These are phyloP conservation scores for Phylloboletellus chloephorus DNA, from an alignment of 1,284 basidiomycete species.

Conservation along the genomic window DNA sequence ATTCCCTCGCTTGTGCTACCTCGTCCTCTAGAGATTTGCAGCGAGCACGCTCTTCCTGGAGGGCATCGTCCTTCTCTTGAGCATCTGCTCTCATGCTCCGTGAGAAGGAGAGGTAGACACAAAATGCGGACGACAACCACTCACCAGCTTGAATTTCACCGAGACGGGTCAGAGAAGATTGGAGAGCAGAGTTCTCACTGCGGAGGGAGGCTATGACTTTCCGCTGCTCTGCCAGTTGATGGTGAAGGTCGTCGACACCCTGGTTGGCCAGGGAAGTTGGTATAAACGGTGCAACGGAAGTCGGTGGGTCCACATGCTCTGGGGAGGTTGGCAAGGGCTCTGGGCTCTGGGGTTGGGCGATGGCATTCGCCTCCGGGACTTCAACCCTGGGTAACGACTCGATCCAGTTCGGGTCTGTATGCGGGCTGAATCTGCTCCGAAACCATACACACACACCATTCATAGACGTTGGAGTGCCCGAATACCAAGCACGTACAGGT, in stretches of 20 bases:
- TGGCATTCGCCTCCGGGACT: slow-evolving; percentile 16
- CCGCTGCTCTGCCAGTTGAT: slow-evolving; percentile 20
- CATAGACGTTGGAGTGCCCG: neutral
- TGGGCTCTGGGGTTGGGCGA: slow-evolving; percentile 9
- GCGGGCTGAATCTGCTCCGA: slow-evolving; percentile 36
- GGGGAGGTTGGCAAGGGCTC: slow-evolving; percentile 16
- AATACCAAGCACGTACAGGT: slow-evolving; percentile 41
- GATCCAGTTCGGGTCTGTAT: slow-evolving; percentile 51
- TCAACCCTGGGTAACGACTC: slow-evolving; percentile 50
- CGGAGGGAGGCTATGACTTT: slow-evolving; percentile 15
- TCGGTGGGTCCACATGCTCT: slow-evolving; percentile 14
- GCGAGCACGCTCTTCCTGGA: slow-evolving; percentile 19
- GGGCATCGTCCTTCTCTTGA: slow-evolving; percentile 5
- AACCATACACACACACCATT: neutral
- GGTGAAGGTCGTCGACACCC: slow-evolving; percentile 11
- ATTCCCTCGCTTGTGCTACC: slow-evolving; percentile 15
- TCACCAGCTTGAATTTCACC: slow-evolving; percentile 16
- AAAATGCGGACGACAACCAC: neutral
- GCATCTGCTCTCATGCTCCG: slow-evolving; percentile 11
- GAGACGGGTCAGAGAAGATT: slow-evolving; percentile 15
- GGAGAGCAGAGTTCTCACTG: slow-evolving; percentile 17
- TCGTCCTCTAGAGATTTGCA: slow-evolving; percentile 17
- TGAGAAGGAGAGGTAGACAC: slow-evolving; percentile 1
- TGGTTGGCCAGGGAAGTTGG: slow-evolving; percentile 2
- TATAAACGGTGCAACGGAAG: slow-evolving; percentile 6